phyloP scores from a whole-genome alignment of 495 filamentous ascomycete species.

The Penicillium arizonense region DNA sequence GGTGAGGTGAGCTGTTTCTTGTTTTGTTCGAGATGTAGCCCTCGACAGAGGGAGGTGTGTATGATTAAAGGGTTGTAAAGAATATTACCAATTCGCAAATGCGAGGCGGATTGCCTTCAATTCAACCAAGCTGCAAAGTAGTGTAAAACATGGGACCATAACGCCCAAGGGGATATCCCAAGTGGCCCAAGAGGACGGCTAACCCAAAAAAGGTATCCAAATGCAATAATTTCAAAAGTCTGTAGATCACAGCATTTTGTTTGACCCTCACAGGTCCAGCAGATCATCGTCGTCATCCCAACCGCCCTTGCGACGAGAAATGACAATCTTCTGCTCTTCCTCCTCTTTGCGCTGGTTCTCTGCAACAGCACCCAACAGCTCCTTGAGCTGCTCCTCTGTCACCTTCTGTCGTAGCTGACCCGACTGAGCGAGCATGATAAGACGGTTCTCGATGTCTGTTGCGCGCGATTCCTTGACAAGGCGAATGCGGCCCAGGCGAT shows the following conservation, averaged over 20 bases:
- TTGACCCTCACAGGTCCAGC: slow-evolving; percentile 52
- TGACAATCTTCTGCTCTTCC: slow-evolving; percentile 78
- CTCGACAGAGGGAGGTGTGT: slow-evolving; percentile 6
- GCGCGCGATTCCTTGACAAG: slow-evolving; percentile 94
- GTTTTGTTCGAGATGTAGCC: not conserved
- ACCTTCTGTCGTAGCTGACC: slow-evolving; percentile 87
- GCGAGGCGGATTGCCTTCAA: not conserved
- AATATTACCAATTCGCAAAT: slow-evolving; percentile 3
- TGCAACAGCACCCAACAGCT: slow-evolving; percentile 77
- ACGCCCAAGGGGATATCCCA: slow-evolving; percentile 16
- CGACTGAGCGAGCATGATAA: slow-evolving; percentile 85
- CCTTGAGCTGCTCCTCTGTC: slow-evolving; percentile 90
- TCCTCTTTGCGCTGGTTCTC: slow-evolving; percentile 61
- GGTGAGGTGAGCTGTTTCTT: slow-evolving; percentile 8
- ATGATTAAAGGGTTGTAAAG: slow-evolving; percentile 14
- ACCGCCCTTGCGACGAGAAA: slow-evolving; percentile 76
- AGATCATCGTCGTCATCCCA: slow-evolving; percentile 88
- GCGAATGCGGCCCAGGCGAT: slow-evolving; percentile 90
- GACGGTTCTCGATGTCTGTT: slow-evolving; percentile 82
- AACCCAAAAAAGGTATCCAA: slow-evolving; percentile 3
- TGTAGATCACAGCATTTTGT: not conserved
- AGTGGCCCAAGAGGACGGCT: not conserved
- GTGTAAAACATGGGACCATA: slow-evolving; percentile 7
- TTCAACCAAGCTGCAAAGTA: slow-evolving; percentile 2
- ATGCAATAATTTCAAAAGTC: slow-evolving; percentile 5